Evolutionary conservation across 208 protist genomes (phyloP).

Genomic region (Herpetomonas tarakana): DNA sequence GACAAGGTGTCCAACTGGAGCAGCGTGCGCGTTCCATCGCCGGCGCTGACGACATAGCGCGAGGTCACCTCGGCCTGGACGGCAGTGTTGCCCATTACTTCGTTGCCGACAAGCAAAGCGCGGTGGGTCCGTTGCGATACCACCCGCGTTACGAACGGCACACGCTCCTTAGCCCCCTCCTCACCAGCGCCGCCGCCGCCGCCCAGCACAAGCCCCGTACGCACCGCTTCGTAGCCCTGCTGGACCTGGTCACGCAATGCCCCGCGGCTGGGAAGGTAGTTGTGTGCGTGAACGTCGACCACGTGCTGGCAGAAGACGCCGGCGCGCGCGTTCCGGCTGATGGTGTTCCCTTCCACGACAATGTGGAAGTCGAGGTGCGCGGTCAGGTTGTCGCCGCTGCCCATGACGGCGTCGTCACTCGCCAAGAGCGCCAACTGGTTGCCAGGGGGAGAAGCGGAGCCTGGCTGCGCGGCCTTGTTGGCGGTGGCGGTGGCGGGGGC

Average conservation of each 20-base stretch:
- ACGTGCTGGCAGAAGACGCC: slow-evolving; percentile 73
- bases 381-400: not conserved
- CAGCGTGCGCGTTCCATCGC: slow-evolving; percentile 42
- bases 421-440: not conserved
- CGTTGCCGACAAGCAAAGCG: slow-evolving; percentile 54
- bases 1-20: slow-evolving; percentile 70
- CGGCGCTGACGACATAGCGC: slow-evolving; percentile 51
- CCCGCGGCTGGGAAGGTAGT: slow-evolving; percentile 21
- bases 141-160: slow-evolving; percentile 30
- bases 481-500: not conserved
- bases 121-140: slow-evolving; percentile 28
- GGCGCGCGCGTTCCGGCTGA: slow-evolving; percentile 37
- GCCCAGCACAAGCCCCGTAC: slow-evolving; percentile 29
- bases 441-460: no score
- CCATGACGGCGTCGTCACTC: slow-evolving; percentile 10
- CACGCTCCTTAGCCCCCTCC: slow-evolving; percentile 11
- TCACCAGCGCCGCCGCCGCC: not conserved
- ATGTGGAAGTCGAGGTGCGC: slow-evolving; percentile 22
- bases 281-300: slow-evolving; percentile 42
- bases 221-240: slow-evolving; percentile 38
- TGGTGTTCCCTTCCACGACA: slow-evolving; percentile 58
- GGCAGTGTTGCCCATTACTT: slow-evolving; percentile 47
- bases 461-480: not conserved
- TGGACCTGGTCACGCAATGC: slow-evolving; percentile 31
- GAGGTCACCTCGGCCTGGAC: slow-evolving; percentile 58